Evolutionary conservation across 2,329 filamentous ascomycete genomes (phyloP).

Genomic region (Colletotrichum salicis): DNA sequence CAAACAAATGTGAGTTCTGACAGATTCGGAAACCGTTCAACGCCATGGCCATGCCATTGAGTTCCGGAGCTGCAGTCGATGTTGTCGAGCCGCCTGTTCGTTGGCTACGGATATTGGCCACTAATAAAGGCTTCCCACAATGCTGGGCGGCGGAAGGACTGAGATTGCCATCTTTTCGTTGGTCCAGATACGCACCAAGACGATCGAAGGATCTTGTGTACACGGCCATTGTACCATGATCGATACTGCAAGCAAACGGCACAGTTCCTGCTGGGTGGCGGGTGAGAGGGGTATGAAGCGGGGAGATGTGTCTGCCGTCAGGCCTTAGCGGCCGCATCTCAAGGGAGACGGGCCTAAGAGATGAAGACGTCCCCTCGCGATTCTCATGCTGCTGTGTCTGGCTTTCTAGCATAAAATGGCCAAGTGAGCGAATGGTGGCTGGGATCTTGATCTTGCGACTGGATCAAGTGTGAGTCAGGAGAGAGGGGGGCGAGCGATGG

Average conservation of each 20-base stretch:
- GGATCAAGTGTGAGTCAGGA: background rate
- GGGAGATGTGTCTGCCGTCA: background rate
- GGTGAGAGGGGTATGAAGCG: background rate
- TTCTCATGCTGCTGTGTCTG: background rate
- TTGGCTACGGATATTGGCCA: background rate
- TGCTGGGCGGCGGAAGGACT: background rate
- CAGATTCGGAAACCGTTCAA: background rate
- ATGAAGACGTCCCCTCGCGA: background rate
- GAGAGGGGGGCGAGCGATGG: no score
- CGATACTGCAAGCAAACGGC: slow-evolving; percentile 17
- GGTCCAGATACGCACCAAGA: slow-evolving; percentile 20
- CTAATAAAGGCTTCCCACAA: background rate
- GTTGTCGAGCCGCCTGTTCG: background rate
- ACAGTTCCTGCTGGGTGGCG: slow-evolving; percentile 1
- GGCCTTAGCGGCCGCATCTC: background rate
- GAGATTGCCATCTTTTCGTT: background rate
- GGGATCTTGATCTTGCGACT: background rate
- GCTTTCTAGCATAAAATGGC: background rate
- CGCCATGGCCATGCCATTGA: background rate
- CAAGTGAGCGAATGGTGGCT: background rate
- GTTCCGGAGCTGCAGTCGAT: background rate
- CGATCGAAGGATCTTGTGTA: background rate
- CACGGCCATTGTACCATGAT: background rate
- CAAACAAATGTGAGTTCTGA: background rate
- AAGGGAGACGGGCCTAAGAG: background rate